Conservation (phyloP, 1,284 basidiomycete species). For the Pseudozyma sp. region DNA sequence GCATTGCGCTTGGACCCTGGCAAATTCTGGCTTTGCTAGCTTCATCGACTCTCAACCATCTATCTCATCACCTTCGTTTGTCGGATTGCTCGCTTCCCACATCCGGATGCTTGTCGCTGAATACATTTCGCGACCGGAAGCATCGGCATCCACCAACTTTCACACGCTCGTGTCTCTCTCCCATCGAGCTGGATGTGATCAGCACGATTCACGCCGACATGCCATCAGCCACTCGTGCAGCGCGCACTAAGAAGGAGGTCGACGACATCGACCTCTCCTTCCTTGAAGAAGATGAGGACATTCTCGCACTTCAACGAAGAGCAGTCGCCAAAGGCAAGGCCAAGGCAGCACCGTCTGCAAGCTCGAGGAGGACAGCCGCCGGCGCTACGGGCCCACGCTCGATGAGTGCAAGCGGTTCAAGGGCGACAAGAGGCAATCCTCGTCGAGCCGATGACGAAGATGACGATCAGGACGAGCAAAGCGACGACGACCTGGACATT, state of each 20-base stretch:
- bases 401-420: neutral
- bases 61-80: neutral
- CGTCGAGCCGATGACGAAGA: slow-evolving; percentile 8
- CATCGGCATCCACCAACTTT: too few species aligned
- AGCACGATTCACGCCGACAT: neutral
- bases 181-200: neutral
- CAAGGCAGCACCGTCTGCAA: slow-evolving; percentile 7
- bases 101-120: too few species aligned
- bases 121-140: too few species aligned
- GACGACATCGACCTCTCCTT: slow-evolving; percentile 37
- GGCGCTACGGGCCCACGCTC: too few species aligned
- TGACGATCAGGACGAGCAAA: slow-evolving; percentile 7
- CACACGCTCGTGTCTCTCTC: too few species aligned
- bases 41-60: neutral
- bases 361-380: neutral
- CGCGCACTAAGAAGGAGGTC: slow-evolving; percentile 10
- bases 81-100: neutral
- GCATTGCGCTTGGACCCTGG: slow-evolving; percentile 9
- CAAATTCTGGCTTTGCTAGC: neutral
- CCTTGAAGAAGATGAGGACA: slow-evolving; percentile 31
- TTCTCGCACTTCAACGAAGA: slow-evolving; percentile 10
- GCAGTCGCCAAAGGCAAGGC: slow-evolving; percentile 1
- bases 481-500: slow-evolving; percentile 18
- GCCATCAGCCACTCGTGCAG: slow-evolving; percentile 10
- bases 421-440: slow-evolving; percentile 3